Base-by-base conservation (phyloP, 1,284 basidiomycete genomes). In the Xerocomus amazonicus region DNA sequence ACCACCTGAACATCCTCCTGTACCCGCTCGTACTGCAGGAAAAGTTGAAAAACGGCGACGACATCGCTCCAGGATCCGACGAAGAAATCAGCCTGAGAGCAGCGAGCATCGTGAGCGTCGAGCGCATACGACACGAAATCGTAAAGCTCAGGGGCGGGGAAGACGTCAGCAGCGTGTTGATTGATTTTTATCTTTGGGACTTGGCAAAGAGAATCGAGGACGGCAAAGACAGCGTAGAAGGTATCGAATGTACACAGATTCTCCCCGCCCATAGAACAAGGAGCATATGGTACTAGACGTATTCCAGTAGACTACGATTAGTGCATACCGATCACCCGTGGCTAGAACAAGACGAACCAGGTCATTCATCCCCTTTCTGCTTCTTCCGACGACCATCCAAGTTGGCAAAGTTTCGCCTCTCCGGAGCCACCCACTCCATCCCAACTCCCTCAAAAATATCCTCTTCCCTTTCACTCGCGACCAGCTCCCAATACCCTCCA, bases 101-200 rank as follows among this genome's bases (percentile, higher is more conserved):
- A 2, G 81, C 81, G 39, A 89, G 88, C 57, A 83, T 92, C 52
- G 70, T 91, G 4, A 83, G 84, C 0, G 87, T 92, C 3, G 90
- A 92, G 62, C 73, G 75, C 10, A 74, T 92, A 26, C 71, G 81
- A 17, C 70, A 74, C 33, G 78, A 79, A 60, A 54, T 68, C 9
- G 6, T 47, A 35, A 45, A 36, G 28, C 33, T 64, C 23, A 50
- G 57, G 9, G 56, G 56, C 10, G 45, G 54, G 27, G 73, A 68
- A n/a, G 65, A 70, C 16, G 71, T 87, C 42, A 87, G 80, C 61
- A 89, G 87, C 57, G 90, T 92, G 32, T 58, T 92, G 59, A 86
- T 92, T 47, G 90, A 92, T 61, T 92, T 92, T 64, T 90, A 86
- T 67, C 67, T 92, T 27, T 92, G 90, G 90, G 90, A 92, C 66